phyloP scores from a whole-genome alignment of 352 stramenopile species.

The Globisporangium uncinulatum region DNA sequence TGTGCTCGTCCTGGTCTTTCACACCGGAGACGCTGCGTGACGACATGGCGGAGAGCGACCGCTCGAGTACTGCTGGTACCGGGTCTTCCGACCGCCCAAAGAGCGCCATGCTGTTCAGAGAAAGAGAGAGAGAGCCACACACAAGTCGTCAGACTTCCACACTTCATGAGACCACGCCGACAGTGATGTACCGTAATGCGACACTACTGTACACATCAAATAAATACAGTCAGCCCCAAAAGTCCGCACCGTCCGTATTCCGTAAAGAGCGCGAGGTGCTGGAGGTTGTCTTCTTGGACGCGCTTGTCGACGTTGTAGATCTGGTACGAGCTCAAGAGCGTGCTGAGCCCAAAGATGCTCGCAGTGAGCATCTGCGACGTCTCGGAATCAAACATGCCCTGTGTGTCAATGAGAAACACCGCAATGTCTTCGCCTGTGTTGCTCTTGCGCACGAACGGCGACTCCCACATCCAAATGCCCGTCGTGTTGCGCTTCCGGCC shows the following conservation, averaged over 20 bases:
- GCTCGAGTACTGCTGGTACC: slow-evolving; percentile 25
- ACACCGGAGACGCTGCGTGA: slow-evolving; percentile 20
- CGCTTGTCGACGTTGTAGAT: slow-evolving; percentile 99
- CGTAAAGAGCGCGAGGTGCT: slow-evolving; percentile 98
- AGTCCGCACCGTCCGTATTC: slow-evolving; percentile 93
- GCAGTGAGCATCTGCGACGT: slow-evolving; percentile 98
- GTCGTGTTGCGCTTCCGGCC: slow-evolving; percentile 97
- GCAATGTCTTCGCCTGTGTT: slow-evolving; percentile 85
- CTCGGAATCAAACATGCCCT: slow-evolving; percentile 99
- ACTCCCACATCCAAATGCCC: slow-evolving; percentile 99
- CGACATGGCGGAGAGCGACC: slow-evolving; percentile 32
- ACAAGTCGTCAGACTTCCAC: background rate
- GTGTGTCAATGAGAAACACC: slow-evolving; percentile 98
- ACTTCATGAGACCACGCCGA: too few relatives aligned
- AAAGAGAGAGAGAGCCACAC: background rate
- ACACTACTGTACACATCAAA: background rate
- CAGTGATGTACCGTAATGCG: background rate
- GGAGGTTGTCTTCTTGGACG: slow-evolving; percentile 99
- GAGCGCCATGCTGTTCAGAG: slow-evolving; percentile 55
- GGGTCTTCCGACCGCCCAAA: slow-evolving; percentile 44
- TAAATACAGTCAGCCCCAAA: slow-evolving; percentile 10
- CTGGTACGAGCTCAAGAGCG: slow-evolving; percentile 94
- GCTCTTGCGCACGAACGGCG: slow-evolving; percentile 94
- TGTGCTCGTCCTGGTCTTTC: slow-evolving; percentile 19
- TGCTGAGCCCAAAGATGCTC: slow-evolving; percentile 98